These are phyloP conservation scores for Boletus edulis DNA, from an alignment of 768 basidiomycete species.

Conservation along the genomic window DNA sequence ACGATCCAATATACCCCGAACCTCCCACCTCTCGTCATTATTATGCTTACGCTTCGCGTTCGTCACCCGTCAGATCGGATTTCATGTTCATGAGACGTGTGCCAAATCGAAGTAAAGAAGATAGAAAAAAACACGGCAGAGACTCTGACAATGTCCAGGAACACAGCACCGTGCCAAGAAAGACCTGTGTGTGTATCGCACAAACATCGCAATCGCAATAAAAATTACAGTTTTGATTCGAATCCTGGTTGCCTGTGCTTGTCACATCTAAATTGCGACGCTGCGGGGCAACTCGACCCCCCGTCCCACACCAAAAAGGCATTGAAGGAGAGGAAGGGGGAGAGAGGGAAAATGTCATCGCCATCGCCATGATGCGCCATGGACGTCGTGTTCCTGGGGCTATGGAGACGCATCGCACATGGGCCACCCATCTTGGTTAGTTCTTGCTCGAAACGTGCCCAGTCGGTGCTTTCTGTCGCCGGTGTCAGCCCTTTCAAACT, in stretches of 20 bases:
- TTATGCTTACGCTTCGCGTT: slow-evolving; percentile 6
- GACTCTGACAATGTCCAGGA: slow-evolving; percentile 12
- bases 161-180: not conserved
- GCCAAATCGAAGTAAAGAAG: too few relatives aligned
- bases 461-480: not conserved
- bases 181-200: not conserved
- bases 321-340: too few relatives aligned
- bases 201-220: too few relatives aligned
- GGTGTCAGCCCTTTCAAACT: not conserved
- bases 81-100: not conserved
- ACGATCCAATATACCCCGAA: slow-evolving; percentile 1
- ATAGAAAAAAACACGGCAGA: too few relatives aligned
- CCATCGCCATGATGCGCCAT: not conserved
- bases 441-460: not conserved
- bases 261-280: too few relatives aligned
- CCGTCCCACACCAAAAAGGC: too few relatives aligned
- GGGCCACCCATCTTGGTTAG: too few relatives aligned
- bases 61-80: not conserved
- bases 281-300: too few relatives aligned
- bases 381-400: too few relatives aligned
- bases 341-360: not conserved
- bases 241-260: too few relatives aligned
- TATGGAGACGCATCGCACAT: too few relatives aligned
- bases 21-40: slow-evolving; percentile 7
- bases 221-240: too few relatives aligned